A percentile compares a stretch with the other conserved stretches of the same genome.
These are phyloP conservation scores for Erigeron canadensis DNA, from an alignment of 129 eudicot genomes.

Conservation along the genomic window DNA sequence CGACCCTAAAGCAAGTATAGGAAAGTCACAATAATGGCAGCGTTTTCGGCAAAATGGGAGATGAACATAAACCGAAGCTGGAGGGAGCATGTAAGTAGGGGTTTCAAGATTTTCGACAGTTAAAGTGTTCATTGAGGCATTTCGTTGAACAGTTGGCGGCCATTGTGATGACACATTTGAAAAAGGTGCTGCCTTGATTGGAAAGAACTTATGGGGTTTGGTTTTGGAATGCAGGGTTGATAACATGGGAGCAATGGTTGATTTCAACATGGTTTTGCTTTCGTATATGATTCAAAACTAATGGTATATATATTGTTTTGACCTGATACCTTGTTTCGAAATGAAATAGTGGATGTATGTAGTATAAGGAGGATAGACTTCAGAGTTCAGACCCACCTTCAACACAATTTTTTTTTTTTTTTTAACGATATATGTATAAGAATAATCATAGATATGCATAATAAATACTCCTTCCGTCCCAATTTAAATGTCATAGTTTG, in stretches of 20 bases:
- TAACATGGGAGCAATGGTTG: conserved; percentile 39
- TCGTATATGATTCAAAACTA: background rate
- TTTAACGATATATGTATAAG: no score
- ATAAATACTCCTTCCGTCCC: no score
- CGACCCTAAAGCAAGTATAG: conserved; percentile 81
- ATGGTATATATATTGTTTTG: background rate
- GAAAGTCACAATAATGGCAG: conserved; percentile 96
- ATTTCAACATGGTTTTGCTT: conserved; percentile 40
- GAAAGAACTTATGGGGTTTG: conserved; percentile 26
- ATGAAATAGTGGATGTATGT: background rate
- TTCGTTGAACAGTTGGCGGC: conserved; percentile 80
- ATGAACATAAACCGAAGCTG: conserved; percentile 86
- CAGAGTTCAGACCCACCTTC: no score
- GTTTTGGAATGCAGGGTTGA: conserved; percentile 39
- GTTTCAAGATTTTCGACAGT: conserved; percentile 29
- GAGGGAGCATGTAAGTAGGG: conserved; percentile 51
- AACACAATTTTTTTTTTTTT: no score
- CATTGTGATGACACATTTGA: conserved; percentile 30
- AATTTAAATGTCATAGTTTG: no score
- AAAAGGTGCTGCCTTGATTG: background rate
- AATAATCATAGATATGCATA: no score
- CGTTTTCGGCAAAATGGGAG: conserved; percentile 98
- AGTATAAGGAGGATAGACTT: no score
- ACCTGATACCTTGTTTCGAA: background rate
- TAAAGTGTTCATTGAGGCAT: conserved; percentile 44